Evolutionary conservation across 106 monocot genomes (phyloP).

Genomic region (Acorus gramineus): DNA sequence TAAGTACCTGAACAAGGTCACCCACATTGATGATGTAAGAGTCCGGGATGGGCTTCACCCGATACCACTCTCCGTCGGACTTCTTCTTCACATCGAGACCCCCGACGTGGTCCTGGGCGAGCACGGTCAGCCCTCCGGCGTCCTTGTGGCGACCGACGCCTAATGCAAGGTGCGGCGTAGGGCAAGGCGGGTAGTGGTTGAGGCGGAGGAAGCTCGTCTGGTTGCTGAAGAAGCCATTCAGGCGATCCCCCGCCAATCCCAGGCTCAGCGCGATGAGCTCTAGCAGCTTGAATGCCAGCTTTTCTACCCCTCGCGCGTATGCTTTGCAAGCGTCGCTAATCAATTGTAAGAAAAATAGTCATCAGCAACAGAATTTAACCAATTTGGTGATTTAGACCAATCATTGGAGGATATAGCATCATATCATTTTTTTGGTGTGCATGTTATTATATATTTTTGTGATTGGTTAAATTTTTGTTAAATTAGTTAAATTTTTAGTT

Average conservation of each 20-base stretch:
- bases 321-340: slow-evolving; percentile 24
- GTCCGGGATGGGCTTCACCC: slow-evolving; percentile 51
- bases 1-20: slow-evolving; percentile 54
- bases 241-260: slow-evolving; percentile 22
- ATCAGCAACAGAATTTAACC: no score
- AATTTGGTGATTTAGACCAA: no score
- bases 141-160: slow-evolving; percentile 84
- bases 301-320: slow-evolving; percentile 26
- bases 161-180: slow-evolving; percentile 48
- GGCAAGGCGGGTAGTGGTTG: slow-evolving; percentile 69
- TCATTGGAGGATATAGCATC: no score
- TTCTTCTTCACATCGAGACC: slow-evolving; percentile 54
- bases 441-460: no score
- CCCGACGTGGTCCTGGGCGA: slow-evolving; percentile 43
- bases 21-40: slow-evolving; percentile 71
- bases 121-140: slow-evolving; percentile 47
- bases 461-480: no score
- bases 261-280: slow-evolving; percentile 47
- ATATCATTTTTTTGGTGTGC: no score
- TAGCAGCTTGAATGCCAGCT: slow-evolving; percentile 41
- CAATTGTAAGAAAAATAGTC: no score
- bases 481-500: no score
- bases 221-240: slow-evolving; percentile 44
- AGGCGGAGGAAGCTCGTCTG: slow-evolving; percentile 39
- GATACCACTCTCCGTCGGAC: slow-evolving; percentile 59